Base-by-base conservation (phyloP, 2,329 filamentous ascomycete genomes). In the Colletotrichum sp. region DNA sequence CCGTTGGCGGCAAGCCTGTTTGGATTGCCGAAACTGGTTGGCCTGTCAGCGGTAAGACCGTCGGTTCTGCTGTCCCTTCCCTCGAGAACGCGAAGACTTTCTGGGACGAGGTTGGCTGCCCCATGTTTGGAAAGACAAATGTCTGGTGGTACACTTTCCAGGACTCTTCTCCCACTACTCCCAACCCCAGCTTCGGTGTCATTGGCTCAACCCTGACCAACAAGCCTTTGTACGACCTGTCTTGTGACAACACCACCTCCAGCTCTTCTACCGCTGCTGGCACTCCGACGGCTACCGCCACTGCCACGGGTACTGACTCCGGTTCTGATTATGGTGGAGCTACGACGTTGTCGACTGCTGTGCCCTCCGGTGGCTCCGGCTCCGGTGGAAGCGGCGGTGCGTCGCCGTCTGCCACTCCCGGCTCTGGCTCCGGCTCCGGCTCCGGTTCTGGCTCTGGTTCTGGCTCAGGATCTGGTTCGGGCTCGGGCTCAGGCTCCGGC, bases 21-120 rank as follows among this genome's bases (percentile, higher is more conserved):
- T 97, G 94, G 94, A 90, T 97, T 77, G 97, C 95, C 32, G 95
- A 98, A 89, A 97, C 95, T 18, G 96, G 96, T 78, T 97, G 94
- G 92, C 95, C 96, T 64, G 92, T 96, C 69, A 92, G 89, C 80
- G 96, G 95, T 71, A 86, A 90, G 78, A 89, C 86, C 2, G 85
- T 89, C 76, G 92, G 92, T 79, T 82, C 90, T 64, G 94, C 91
- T 55, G 89, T 93, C 12, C 88, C 96, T 7, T 92, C 88, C 43
- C 77, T 86, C 36, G 86, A 89, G 69, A 96, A 96, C 81, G 95
- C 96, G 58, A 89, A 94, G 87, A 90, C 85, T n/a, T 98, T 92
- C 90, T 98, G 95, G 94, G 89, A 94, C 79, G 87, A 93, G 61
- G 94, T 96, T 68, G 94, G 92, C 68, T 98, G 95, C 89, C 87